phyloP scores from a whole-genome alignment of 805 yeast genomes.

The Kazachstania martiniae region DNA sequence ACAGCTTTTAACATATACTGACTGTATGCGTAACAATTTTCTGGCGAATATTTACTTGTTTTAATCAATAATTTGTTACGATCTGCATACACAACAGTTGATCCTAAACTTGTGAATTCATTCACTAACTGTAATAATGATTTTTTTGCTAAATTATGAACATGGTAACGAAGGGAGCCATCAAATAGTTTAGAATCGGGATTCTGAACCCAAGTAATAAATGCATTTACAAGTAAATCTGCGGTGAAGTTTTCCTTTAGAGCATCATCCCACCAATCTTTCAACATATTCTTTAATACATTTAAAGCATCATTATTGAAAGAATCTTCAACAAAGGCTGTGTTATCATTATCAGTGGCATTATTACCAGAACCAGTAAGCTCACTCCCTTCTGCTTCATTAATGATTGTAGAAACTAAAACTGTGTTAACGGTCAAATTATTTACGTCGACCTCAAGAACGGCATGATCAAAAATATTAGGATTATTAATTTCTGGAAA shows the following conservation, averaged over 20 bases:
- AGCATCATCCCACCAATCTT: constrained; percentile 92
- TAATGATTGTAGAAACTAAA: constrained; percentile 69
- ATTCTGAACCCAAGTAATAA: constrained; percentile 79
- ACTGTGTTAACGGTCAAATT: constrained; percentile 82
- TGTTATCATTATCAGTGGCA: no score
- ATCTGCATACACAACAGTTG: constrained; percentile 68
- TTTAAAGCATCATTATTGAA: constrained; percentile 66
- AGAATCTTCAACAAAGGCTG: constrained; percentile 66
- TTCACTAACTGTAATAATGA: constrained; percentile 67
- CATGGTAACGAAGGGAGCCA: constrained; percentile 70
- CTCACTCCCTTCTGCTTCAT: constrained; percentile 82
- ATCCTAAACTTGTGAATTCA: constrained; percentile 72
- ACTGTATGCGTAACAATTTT: constrained; percentile 83
- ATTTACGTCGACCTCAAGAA: constrained; percentile 65
- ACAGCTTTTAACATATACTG: constrained; percentile 71
- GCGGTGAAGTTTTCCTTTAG: constrained; percentile 56
- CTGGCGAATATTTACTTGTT: constrained; percentile 70
- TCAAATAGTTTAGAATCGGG: constrained; percentile 67
- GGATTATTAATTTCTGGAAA: constrained; percentile 69
- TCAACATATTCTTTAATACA: constrained; percentile 63
- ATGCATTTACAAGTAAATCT: constrained; percentile 69
- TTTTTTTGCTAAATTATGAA: constrained; percentile 76
- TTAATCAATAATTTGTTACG: constrained; percentile 61
- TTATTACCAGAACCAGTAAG: constrained; percentile 30
- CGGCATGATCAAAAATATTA: constrained; percentile 67